phyloP scores from a whole-genome alignment of 768 basidiomycete species.

The Phlebiopsis flavidoalba region DNA sequence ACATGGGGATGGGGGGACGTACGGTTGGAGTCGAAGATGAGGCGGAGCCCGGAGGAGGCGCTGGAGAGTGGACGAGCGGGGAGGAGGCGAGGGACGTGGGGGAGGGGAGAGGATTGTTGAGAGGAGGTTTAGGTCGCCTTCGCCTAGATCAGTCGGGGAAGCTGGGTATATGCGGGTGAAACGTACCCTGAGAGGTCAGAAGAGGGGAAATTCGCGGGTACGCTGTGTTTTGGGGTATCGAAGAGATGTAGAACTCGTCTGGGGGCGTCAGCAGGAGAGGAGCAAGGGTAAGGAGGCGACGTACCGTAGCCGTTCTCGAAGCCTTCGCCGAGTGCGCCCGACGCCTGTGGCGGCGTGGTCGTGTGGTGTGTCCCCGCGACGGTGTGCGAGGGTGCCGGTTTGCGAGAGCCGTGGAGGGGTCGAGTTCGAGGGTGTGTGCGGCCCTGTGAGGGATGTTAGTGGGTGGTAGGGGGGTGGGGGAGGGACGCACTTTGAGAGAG shows the following conservation, averaged over 20 bases:
- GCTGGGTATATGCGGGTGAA: too few relatives aligned
- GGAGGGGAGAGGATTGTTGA: conserved; percentile 13
- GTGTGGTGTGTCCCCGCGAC: conserved; percentile 50
- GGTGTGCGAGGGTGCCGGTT: conserved; percentile 47
- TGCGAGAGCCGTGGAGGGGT: conserved; percentile 38
- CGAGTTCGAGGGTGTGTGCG: conserved; percentile 48
- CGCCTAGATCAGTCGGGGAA: not conserved
- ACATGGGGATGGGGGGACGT: conserved; percentile 23
- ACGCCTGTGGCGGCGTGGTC: conserved; percentile 22
- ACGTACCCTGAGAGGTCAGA: conserved; percentile 29
- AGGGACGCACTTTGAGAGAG: conserved; percentile 33
- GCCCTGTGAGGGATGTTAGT: not conserved
- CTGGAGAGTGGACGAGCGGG: conserved; percentile 52
- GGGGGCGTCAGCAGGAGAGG: not conserved
- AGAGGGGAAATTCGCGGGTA: conserved; percentile 45
- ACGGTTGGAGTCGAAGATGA: conserved; percentile 71
- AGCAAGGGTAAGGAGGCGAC: conserved; percentile 11
- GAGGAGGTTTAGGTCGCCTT: conserved; percentile 30
- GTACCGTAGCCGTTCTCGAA: conserved; percentile 59
- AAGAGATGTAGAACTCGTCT: conserved; percentile 72
- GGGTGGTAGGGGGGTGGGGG: conserved; percentile 1
- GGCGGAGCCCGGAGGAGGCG: conserved; percentile 50
- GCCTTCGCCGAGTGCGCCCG: conserved; percentile 41
- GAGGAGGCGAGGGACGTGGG: conserved; percentile 9
- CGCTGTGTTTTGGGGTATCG: conserved; percentile 29